Conservation (phyloP, 1,284 basidiomycete genomes). For the Ceratobasidium sp. region DNA sequence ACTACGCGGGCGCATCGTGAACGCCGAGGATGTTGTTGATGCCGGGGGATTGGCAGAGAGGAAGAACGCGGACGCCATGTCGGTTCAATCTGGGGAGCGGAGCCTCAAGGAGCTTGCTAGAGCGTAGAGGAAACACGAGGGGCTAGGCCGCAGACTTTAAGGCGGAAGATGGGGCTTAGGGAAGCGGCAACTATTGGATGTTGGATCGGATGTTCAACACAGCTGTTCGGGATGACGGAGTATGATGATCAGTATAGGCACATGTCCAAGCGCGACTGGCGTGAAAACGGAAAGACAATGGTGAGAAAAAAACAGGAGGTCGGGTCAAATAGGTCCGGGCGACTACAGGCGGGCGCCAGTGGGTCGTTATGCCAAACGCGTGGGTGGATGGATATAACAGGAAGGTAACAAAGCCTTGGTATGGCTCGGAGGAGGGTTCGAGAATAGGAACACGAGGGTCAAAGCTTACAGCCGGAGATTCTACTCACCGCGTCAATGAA, state of each 20-base stretch:
- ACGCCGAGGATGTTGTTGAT: constrained; percentile 54
- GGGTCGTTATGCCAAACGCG: no score
- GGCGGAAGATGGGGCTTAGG: constrained; percentile 24
- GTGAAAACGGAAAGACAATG: no score
- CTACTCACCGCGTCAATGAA: no score
- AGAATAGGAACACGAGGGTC: no score
- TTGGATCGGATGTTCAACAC: constrained; percentile 6
- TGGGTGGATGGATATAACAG: no score
- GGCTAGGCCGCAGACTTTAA: constrained; percentile 11
- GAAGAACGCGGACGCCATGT: constrained; percentile 39
- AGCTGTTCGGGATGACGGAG: constrained; percentile 2
- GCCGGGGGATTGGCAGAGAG: constrained; percentile 6
- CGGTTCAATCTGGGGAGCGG: neutral
- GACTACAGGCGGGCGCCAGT: no score
- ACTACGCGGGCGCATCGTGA: constrained; percentile 57
- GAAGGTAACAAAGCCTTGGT: no score
- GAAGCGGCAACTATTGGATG: neutral
- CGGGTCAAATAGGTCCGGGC: no score
- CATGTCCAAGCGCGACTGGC: neutral
- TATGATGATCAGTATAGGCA: constrained; percentile 12
- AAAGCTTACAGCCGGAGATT: no score
- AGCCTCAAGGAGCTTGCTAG: constrained; percentile 5
- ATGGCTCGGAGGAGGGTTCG: no score
- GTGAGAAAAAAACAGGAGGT: no score
- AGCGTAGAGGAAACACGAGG: neutral